Evolutionary conservation across 1,139 yeast genomes (phyloP).

Genomic region (Geotrichum europaeum): DNA sequence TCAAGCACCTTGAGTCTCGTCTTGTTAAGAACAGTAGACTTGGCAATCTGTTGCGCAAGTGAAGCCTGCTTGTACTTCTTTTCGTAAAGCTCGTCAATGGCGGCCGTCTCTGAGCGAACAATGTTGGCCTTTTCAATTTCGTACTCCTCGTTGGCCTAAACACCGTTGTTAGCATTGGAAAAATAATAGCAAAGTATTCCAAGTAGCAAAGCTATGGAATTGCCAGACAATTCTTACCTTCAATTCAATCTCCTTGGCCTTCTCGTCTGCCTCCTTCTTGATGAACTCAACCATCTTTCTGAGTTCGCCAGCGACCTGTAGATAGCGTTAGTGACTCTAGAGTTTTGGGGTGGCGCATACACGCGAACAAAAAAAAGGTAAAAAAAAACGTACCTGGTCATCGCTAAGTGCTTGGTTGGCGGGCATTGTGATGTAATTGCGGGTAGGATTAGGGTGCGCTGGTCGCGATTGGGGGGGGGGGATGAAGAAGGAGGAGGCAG

Average conservation of each 20-base stretch:
- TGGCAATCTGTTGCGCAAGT: constrained; percentile 89
- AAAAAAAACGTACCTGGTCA: constrained; percentile 36
- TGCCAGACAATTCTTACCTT: constrained; percentile 41
- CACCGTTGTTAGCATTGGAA: not conserved
- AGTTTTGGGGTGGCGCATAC: not conserved
- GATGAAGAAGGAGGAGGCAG: not conserved
- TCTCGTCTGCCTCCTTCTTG: constrained; percentile 97
- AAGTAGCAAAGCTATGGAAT: not conserved
- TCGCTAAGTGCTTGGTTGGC: constrained; percentile 40
- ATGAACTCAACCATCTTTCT: constrained; percentile 98
- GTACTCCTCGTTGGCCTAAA: constrained; percentile 86
- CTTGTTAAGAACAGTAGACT: constrained; percentile 92
- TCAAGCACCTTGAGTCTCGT: constrained; percentile 86
- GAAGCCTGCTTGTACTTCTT: constrained; percentile 85
- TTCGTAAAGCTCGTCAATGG: constrained; percentile 76
- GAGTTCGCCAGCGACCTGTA: constrained; percentile 64
- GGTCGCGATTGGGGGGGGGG: not conserved
- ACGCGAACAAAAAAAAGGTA: not conserved
- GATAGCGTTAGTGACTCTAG: not conserved
- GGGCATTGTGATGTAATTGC: constrained; percentile 20
- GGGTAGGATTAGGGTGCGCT: not conserved
- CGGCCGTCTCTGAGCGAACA: constrained; percentile 85
- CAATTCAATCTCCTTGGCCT: constrained; percentile 90
- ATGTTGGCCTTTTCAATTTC: constrained; percentile 95
- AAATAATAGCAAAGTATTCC: not conserved